These are phyloP conservation scores for Phytophthora tubulina DNA, from an alignment of 352 stramenopile species.

Conservation along the genomic window DNA sequence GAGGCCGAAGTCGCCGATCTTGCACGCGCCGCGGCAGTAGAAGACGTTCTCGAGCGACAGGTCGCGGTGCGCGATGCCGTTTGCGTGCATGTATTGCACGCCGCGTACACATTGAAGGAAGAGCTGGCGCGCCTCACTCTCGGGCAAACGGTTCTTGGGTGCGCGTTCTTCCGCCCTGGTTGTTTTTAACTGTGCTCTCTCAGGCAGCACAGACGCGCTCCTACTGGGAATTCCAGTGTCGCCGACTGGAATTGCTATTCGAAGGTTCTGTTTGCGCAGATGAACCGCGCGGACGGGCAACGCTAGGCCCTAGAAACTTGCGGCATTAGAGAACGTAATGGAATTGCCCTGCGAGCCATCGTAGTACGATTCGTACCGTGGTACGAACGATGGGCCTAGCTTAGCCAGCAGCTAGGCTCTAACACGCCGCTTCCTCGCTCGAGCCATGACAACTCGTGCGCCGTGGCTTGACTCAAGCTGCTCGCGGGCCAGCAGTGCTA, in stretches of 20 bases:
- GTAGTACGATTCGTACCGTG: no score
- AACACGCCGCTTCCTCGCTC: no score
- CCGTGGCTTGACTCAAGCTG: no score
- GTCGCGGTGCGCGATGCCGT: conserved; percentile 64
- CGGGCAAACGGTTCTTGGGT: conserved; percentile 31
- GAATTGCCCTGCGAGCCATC: no score
- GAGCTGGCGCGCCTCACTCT: conserved; percentile 29
- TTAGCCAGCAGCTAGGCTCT: no score
- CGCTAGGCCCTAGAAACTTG: no score
- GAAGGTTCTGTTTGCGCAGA: not conserved
- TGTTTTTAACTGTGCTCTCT: not conserved
- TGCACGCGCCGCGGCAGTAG: conserved; percentile 33
- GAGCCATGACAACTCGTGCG: no score
- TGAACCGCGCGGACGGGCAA: not conserved
- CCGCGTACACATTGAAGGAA: conserved; percentile 43
- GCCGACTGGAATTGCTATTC: not conserved
- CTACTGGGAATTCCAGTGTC: not conserved
- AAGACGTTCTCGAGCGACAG: conserved; percentile 70
- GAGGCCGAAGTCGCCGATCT: conserved; percentile 71
- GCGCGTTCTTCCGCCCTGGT: conserved; percentile 8
- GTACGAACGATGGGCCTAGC: no score
- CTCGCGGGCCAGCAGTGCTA: no score
- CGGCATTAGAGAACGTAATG: no score
- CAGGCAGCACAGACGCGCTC: no score
- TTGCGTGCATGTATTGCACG: conserved; percentile 47